Evolutionary conservation across 805 yeast species (phyloP), one percentile per base, ranked within the genome.

Genomic region (Vanderwaltozyma polyspora): DNA sequence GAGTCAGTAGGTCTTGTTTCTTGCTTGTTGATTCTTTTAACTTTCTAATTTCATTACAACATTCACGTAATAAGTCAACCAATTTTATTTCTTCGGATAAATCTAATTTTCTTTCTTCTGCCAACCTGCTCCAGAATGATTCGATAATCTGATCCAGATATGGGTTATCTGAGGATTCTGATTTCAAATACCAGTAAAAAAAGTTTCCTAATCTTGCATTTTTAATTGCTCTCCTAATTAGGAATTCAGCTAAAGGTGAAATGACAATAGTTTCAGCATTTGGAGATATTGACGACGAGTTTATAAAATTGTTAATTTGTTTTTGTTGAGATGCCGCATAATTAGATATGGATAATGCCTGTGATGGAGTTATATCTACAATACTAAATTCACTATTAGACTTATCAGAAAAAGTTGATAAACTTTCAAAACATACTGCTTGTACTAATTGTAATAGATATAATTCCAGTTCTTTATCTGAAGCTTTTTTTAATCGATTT

Each of bases 111-210:
- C 43, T 34, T 9, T 43, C 53, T 36, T 33, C 46, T 35, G 47
- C 41, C 43, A 54, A 38, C 45, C 53, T 60, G 26, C 60, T 55
- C 40, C 65, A 43, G 42, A 68, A 75, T 28, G 69, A 68, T 6
- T 64, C 62, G 28, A 70, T 42, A 6, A 74, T 66, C 13, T 67
- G 70, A 55, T 59, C 46, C 59, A 75, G 17, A 64, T 60, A 23
- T 3, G 68, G 70, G 28, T 68, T 71, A 37, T 83, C 95, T 47
- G 79, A 84, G 21, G 79, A 72, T 49, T 89, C 96, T 2, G 93
- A 94, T 43, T 77, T 79, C 33, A 91, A 70, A 51, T 79, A 84
- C 97, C 98, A 91, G 55, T 84, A 87, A 40, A 93, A 74, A 50
- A 72, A 84, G 50, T 78, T 86, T 0, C 94, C 91, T 27, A 93